Conservation (phyloP, 2,329 filamentous ascomycete species). For the Pseudocercospora vitis region DNA sequence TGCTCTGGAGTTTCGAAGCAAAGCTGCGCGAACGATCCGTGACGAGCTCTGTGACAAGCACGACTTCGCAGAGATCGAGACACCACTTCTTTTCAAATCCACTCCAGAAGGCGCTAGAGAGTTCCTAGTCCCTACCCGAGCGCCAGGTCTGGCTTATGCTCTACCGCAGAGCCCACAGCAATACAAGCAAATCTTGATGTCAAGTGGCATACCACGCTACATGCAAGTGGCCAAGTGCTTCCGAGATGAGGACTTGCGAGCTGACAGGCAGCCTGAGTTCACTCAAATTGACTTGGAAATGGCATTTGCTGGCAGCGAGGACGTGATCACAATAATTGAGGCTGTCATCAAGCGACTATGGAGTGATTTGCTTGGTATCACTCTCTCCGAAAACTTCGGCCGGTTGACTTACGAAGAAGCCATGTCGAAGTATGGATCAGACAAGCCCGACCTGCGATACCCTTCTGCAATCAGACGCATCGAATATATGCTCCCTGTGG, state of each 20-base stretch:
- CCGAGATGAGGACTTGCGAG: conserved; percentile 87
- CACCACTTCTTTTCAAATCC: conserved; percentile 92
- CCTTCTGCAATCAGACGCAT: conserved; percentile 64
- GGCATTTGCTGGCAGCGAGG: conserved; percentile 72
- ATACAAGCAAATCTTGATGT: conserved; percentile 98
- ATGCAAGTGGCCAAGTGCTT: conserved; percentile 95
- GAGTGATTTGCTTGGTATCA: conserved; percentile 48
- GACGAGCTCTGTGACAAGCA: conserved; percentile 54
- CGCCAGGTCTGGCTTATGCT: conserved; percentile 76
- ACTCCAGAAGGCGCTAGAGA: conserved; percentile 94
- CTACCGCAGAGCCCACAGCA: conserved; percentile 96
- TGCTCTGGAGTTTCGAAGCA: conserved; percentile 69
- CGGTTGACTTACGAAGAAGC: conserved; percentile 71
- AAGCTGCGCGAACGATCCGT: conserved; percentile 56
- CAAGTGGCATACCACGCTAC: conserved; percentile 77
- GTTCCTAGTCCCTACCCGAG: conserved; percentile 86
- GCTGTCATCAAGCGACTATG: conserved; percentile 58
- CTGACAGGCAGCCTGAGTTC: conserved; percentile 94
- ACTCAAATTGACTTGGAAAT: conserved; percentile 95
- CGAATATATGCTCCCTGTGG: conserved; percentile 60
- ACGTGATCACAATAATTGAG: conserved; percentile 65
- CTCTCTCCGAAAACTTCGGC: conserved; percentile 51
- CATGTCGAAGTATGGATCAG: conserved; percentile 78
- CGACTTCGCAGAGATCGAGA: conserved; percentile 79
- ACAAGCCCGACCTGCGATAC: conserved; percentile 88